These are phyloP conservation scores for Xylaria nigripes DNA, from an alignment of 495 filamentous ascomycete species.

Conservation along the genomic window DNA sequence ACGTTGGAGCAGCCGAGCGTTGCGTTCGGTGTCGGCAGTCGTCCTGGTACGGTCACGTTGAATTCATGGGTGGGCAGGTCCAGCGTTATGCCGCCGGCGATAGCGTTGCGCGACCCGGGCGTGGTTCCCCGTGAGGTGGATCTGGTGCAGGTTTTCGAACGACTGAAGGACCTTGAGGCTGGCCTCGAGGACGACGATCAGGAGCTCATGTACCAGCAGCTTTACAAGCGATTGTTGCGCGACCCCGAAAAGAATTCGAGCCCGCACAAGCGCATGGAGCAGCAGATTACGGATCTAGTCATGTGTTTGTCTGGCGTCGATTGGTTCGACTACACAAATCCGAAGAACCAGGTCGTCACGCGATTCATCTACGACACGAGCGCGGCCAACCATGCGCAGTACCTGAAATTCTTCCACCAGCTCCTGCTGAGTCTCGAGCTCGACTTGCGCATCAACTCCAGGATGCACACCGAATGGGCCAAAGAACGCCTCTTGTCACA, in stretches of 20 bases:
- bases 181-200: conserved; percentile 51
- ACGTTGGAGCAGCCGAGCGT: conserved; percentile 59
- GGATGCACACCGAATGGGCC: conserved; percentile 42
- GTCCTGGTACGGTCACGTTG: conserved; percentile 53
- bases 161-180: conserved; percentile 46
- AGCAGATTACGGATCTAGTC: conserved; percentile 60
- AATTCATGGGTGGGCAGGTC: conserved; percentile 48
- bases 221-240: conserved; percentile 43
- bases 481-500: conserved; percentile 49
- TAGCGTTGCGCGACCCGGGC: conserved; percentile 42
- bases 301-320: conserved; percentile 50
- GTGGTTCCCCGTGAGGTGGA: conserved; percentile 46
- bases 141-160: conserved; percentile 44
- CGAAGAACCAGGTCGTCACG: conserved; percentile 56
- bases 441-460: conserved; percentile 52
- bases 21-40: conserved; percentile 49
- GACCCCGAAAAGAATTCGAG: conserved; percentile 43
- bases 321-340: conserved; percentile 62
- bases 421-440: conserved; percentile 61
- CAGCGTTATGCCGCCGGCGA: conserved; percentile 39
- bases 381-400: conserved; percentile 27
- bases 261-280: conserved; percentile 51
- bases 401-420: conserved; percentile 63
- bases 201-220: conserved; percentile 44
- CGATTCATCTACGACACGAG: conserved; percentile 49